Evolutionary conservation across 1,139 yeast species (phyloP).

Genomic region (Magnusiomyces suaveolens): DNA sequence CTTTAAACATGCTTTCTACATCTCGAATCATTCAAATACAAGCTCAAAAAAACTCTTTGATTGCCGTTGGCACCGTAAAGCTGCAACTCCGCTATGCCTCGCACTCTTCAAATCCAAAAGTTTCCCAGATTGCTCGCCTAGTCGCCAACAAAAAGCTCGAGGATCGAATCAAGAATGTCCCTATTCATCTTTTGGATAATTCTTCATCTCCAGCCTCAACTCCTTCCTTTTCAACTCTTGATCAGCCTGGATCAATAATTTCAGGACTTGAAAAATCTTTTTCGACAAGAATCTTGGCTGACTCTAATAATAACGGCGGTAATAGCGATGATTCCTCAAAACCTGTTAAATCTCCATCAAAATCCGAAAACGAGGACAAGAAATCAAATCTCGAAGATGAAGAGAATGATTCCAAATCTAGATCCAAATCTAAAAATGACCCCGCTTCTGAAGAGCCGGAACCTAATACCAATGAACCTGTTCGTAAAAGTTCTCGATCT

Average conservation of each 20-base stretch:
- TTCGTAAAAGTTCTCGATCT: background rate
- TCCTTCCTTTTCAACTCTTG: background rate
- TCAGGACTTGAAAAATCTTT: background rate
- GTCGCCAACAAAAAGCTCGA: conserved; percentile 1
- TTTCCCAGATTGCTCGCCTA: background rate
- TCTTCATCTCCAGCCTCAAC: background rate
- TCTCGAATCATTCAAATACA: background rate
- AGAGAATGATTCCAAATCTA: conserved; percentile 3
- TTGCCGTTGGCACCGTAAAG: background rate
- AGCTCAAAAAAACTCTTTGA: background rate
- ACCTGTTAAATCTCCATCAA: conserved; percentile 5
- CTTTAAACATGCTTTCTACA: conserved; percentile 4
- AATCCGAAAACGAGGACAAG: conserved; percentile 9
- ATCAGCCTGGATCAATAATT: background rate
- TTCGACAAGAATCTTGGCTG: conserved; percentile 6
- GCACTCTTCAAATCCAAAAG: conserved; percentile 4
- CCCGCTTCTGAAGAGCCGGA: background rate
- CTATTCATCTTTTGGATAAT: background rate
- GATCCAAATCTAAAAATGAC: background rate
- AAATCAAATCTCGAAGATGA: no score
- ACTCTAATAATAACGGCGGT: conserved; percentile 8
- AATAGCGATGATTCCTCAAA: conserved; percentile 6
- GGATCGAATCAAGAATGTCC: conserved; percentile 1
- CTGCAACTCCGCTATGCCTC: conserved; percentile 4
- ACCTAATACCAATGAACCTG: background rate